Conservation (phyloP, 495 filamentous ascomycete species). For the Talaromyces thailandensis region DNA sequence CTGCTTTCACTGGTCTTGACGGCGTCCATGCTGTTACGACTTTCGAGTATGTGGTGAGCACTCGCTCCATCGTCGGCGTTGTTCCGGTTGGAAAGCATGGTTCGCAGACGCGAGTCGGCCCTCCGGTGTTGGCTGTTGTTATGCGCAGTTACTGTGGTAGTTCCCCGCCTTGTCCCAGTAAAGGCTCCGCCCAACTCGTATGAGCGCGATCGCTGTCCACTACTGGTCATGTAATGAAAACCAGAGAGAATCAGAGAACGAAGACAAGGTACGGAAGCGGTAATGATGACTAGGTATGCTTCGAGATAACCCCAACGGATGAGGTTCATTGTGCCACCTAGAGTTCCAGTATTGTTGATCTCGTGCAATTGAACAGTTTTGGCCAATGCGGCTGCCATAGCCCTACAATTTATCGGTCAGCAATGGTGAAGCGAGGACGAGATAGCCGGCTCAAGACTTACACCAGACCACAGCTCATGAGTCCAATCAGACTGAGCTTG, state of each 20-base stretch:
- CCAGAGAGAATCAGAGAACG: not conserved
- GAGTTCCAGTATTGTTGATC: slow-evolving; percentile 7
- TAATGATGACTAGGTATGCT: slow-evolving; percentile 3
- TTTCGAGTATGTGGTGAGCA: not conserved
- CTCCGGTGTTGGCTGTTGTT: not conserved
- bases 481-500: slow-evolving; percentile 28
- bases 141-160: not conserved
- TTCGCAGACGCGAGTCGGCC: not conserved
- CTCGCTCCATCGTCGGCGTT: not conserved
- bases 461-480: slow-evolving; percentile 33
- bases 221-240: not conserved
- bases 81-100: not conserved
- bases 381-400: slow-evolving; percentile 33
- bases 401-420: slow-evolving; percentile 10
- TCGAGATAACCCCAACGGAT: slow-evolving; percentile 2
- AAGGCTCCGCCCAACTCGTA: not conserved
- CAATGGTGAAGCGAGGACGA: slow-evolving; percentile 4
- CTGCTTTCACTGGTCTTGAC: not conserved
- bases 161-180: not conserved
- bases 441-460: slow-evolving; percentile 10
- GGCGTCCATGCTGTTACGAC: not conserved
- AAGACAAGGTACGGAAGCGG: slow-evolving; percentile 3
- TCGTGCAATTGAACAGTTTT: slow-evolving; percentile 30
- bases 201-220: not conserved
- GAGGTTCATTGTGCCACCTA: not conserved